These are phyloP conservation scores for Boletus sensibilis DNA, from an alignment of 768 basidiomycete genomes.

Conservation along the genomic window DNA sequence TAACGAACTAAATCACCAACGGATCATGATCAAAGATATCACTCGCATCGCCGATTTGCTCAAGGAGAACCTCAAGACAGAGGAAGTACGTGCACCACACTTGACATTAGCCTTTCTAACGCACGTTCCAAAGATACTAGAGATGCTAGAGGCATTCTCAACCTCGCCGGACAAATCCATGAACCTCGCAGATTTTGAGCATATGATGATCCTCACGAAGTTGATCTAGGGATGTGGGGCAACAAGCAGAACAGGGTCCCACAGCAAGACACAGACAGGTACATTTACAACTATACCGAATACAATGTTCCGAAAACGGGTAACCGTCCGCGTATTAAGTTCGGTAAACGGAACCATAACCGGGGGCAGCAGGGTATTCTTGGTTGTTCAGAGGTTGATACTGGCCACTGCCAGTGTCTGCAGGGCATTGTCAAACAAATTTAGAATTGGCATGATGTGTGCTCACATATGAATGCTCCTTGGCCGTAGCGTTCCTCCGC, in stretches of 20 bases:
- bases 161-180: slow-evolving; percentile 67
- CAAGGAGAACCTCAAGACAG: slow-evolving; percentile 67
- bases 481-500: slow-evolving; percentile 80
- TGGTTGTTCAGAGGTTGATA: slow-evolving; percentile 32
- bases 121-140: slow-evolving; percentile 55
- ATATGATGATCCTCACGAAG: slow-evolving; percentile 68
- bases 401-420: slow-evolving; percentile 40
- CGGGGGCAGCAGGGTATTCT: slow-evolving; percentile 24
- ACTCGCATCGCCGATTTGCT: slow-evolving; percentile 57
- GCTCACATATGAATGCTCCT: slow-evolving; percentile 76
- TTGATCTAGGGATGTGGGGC: slow-evolving; percentile 7
- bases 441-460: neutral
- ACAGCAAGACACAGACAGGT: slow-evolving; percentile 2
- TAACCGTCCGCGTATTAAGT: slow-evolving; percentile 3
- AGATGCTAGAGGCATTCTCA: slow-evolving; percentile 80
- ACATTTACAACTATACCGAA: neutral
- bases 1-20: slow-evolving; percentile 48
- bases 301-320: neutral
- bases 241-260: neutral
- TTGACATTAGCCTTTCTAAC: neutral
- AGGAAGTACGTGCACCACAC: slow-evolving; percentile 53
- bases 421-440: neutral
- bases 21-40: slow-evolving; percentile 67
- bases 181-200: slow-evolving; percentile 64
- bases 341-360: slow-evolving; percentile 35